These are phyloP conservation scores for Saccharomycopsis fibuligera DNA, from an alignment of 805 yeast genomes.

Conservation along the genomic window DNA sequence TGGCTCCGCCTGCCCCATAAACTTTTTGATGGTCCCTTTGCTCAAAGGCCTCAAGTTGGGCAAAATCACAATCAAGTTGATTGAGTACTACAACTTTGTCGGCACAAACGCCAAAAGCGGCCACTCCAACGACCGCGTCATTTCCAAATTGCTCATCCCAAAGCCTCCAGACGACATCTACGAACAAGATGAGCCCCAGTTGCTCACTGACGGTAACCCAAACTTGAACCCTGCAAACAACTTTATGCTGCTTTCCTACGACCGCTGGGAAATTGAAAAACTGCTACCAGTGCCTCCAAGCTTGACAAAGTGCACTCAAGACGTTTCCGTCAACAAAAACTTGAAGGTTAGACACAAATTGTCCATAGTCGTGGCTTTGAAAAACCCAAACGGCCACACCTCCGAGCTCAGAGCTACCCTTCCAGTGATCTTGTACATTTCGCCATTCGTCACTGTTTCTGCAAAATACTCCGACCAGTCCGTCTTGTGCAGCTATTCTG, in stretches of 20 bases:
- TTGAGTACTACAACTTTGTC: constrained; percentile 51
- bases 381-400: constrained; percentile 87
- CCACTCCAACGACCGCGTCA: constrained; percentile 55
- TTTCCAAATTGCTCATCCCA: constrained; percentile 43
- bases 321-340: constrained; percentile 62
- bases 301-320: constrained; percentile 76
- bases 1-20: constrained; percentile 70
- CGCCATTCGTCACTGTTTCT: constrained; percentile 74
- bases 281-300: constrained; percentile 63
- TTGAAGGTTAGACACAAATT: constrained; percentile 85
- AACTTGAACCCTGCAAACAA: constrained; percentile 9
- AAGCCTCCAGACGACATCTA: constrained; percentile 14
- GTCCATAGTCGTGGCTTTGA: constrained; percentile 69
- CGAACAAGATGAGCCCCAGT: constrained; percentile 6
- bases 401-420: constrained; percentile 88
- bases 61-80: constrained; percentile 56
- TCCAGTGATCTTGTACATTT: constrained; percentile 70
- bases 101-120: constrained; percentile 24
- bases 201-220: not conserved
- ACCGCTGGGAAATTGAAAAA: constrained; percentile 70
- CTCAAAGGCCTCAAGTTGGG: constrained; percentile 77
- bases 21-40: constrained; percentile 69
- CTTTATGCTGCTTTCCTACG: constrained; percentile 26
- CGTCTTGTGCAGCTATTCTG: constrained; percentile 19
- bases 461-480: constrained; percentile 38